phyloP scores from a whole-genome alignment of 2,329 filamentous ascomycete species.

The Fusarium verrucosum region DNA sequence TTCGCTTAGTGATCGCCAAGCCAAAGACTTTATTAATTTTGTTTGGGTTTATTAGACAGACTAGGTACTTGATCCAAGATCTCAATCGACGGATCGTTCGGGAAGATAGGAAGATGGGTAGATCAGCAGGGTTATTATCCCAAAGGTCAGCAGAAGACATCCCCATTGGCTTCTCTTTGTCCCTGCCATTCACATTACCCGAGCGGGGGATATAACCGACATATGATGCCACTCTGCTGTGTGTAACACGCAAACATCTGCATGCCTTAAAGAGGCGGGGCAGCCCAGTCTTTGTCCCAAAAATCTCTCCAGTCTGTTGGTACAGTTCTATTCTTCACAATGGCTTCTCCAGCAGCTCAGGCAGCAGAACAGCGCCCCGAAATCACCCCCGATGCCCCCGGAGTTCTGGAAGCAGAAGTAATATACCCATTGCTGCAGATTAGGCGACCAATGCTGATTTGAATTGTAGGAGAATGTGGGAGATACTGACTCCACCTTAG shows the following conservation, averaged over 20 bases:
- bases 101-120: background rate
- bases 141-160: background rate
- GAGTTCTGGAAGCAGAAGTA: constrained; percentile 3
- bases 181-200: background rate
- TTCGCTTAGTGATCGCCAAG: background rate
- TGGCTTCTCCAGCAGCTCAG: background rate
- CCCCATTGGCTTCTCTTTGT: background rate
- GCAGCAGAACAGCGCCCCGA: background rate
- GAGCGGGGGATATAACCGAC: constrained; percentile 2
- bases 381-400: background rate
- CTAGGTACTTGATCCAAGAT: too few relatives aligned
- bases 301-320: background rate
- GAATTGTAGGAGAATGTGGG: background rate
- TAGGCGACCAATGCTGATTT: background rate
- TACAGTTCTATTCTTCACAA: background rate
- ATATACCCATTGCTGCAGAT: fast-evolving
- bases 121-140: background rate
- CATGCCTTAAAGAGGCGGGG: constrained; percentile 15
- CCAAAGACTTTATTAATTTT: background rate
- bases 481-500: constrained; percentile 5
- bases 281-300: background rate
- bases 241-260: background rate
- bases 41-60: background rate
- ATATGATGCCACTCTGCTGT: background rate
- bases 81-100: background rate